phyloP scores from a whole-genome alignment of 225 moss, liverwort and hornwort species.

The Polytrichum commune region DNA sequence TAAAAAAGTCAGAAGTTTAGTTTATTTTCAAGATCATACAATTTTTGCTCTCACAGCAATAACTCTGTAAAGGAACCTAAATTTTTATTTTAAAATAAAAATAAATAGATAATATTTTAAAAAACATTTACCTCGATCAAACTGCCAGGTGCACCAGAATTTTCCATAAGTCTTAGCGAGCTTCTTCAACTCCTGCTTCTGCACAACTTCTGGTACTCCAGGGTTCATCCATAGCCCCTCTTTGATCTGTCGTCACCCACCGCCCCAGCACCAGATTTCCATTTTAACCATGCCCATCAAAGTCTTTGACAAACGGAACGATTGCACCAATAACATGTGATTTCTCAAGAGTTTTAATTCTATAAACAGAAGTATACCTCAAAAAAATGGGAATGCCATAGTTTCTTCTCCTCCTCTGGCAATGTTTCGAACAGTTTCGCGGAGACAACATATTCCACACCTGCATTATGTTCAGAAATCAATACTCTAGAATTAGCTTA shows the following conservation, averaged over 20 bases:
- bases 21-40: too few relatives aligned
- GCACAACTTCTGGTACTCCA: conserved; percentile 58
- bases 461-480: conserved; percentile 22
- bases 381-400: conserved; percentile 71
- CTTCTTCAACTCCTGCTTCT: conserved; percentile 55
- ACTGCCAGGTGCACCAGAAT: conserved; percentile 86
- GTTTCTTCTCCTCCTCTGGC: conserved; percentile 64
- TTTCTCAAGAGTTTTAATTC: too few relatives aligned
- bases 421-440: conserved; percentile 52
- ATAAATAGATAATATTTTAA: too few relatives aligned
- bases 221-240: conserved; percentile 64
- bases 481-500: too few relatives aligned
- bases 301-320: too few relatives aligned
- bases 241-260: conserved; percentile 46
- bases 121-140: conserved; percentile 51
- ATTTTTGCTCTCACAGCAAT: too few relatives aligned
- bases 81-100: too few relatives aligned
- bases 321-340: too few relatives aligned
- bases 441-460: conserved; percentile 69
- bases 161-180: conserved; percentile 71
- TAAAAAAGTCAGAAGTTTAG: too few relatives aligned
- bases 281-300: too few relatives aligned
- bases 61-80: too few relatives aligned
- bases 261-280: background rate
- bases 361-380: conserved; percentile 33